Conservation (phyloP, 306 rosid species). For the Glycine tomentella region DNA sequence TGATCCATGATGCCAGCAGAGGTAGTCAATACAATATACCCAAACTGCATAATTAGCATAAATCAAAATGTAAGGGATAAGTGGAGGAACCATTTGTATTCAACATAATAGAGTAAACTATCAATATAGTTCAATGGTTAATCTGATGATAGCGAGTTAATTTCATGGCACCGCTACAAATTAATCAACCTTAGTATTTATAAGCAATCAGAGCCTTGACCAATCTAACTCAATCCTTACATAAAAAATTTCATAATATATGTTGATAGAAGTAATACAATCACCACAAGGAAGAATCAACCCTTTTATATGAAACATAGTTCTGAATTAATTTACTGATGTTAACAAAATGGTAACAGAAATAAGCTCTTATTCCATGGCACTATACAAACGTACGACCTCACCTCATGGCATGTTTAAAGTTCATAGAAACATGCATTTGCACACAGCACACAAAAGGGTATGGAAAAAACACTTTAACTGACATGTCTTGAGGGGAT, state of each 20-base stretch:
- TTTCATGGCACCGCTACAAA: not conserved
- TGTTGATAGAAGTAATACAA: not conserved
- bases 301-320: not conserved
- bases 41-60: constrained; percentile 49
- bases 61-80: constrained; percentile 19
- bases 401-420: not conserved
- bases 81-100: not conserved
- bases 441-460: not conserved
- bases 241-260: not conserved
- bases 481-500: constrained; percentile 59
- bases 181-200: not conserved
- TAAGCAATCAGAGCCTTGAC: not conserved
- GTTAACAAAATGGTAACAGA: not conserved
- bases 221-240: not conserved
- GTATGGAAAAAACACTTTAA: not conserved
- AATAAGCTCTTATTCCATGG: not conserved
- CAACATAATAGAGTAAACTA: not conserved
- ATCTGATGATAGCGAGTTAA: not conserved
- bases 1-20: constrained; percentile 67
- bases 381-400: not conserved
- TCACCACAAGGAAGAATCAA: not conserved
- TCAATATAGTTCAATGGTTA: not conserved
- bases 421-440: not conserved
- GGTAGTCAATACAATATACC: constrained; percentile 60
- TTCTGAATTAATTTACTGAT: not conserved